Evolutionary conservation across 106 monocot genomes (phyloP), one percentile per base, ranked within the genome.

Genomic region (Dioscorea alata): DNA sequence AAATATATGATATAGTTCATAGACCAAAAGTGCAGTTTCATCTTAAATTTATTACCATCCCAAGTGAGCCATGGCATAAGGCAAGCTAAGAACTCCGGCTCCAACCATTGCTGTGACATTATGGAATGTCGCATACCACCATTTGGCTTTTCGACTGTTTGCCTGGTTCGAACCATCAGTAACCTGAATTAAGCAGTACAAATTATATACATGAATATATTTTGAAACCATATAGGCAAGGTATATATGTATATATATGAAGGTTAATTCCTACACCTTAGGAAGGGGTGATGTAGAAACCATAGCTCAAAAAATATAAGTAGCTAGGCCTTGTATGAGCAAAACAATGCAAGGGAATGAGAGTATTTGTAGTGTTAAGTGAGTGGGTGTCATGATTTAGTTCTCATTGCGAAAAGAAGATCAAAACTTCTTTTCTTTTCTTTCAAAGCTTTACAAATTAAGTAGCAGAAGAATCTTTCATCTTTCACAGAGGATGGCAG

Each of bases 81-180:
- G 80, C 31, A 80, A 34, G 49, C 73, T 80, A 48, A 80, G 80
- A 6, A 80, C 80, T 16, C 76, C 76, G 51, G 76, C 76, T 9
- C 76, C 76, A 24, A 72, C 78, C 78, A 77, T 77, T 13, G 78
- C 72, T 14, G 73, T 79, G 54, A 79, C 79, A 42, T 67, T 74
- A 61, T 79, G 79, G 73, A 79, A 79, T 33, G 79, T 71, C 17
- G 68, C 58, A 22, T 74, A 80, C 80, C 80, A 80, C 80, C 80
- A 80, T 60, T 80, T 80, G 17, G 80, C 80, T n/a, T 28, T 24
- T 3, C 78, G 69, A 12, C 60, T 65, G 24, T 66, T 18, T 12
- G 72, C 57, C 4, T 54, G 13, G 12, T 54, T 54, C 54, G 54
- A 54, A 15, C 19, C 54, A 19, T 19, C 13, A 19, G 19, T 13